phyloP scores from a whole-genome alignment of 192 early-diverging fungal genomes.

The Globomyces pollinis-pini region DNA sequence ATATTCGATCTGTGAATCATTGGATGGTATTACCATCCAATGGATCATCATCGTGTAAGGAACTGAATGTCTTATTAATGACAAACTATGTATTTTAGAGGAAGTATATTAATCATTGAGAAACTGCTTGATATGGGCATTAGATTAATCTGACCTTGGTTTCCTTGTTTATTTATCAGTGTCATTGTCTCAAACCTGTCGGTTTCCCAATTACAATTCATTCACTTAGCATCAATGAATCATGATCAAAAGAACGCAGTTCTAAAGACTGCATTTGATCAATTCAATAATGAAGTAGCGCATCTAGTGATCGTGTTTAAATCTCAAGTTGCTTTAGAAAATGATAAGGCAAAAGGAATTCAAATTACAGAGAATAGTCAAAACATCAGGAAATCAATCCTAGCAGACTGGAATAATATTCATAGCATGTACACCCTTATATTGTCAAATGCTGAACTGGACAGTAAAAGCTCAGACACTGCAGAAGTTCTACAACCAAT shows the following conservation, averaged over 20 bases:
- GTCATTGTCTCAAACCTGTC: no score
- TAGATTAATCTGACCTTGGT: no score
- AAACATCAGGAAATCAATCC: not conserved
- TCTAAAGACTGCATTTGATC: constrained; percentile 4
- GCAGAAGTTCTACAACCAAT: not conserved
- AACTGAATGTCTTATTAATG: no score
- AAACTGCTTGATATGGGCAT: no score
- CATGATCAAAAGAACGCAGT: not conserved
- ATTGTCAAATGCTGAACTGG: constrained; percentile 2
- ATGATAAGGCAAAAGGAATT: not conserved
- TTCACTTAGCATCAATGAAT: no score
- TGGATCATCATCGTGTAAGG: no score
- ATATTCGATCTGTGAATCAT: no score
- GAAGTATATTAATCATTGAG: no score
- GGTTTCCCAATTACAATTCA: no score
- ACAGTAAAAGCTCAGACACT: not conserved
- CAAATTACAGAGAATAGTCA: not conserved
- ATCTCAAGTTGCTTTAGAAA: constrained; percentile 7
- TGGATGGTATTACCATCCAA: no score
- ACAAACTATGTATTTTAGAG: no score
- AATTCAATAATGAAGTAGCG: not conserved
- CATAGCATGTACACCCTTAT: not conserved
- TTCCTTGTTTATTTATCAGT: no score
- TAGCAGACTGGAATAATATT: constrained; percentile 2
- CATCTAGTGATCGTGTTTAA: constrained; percentile 7